Conservation (phyloP, 225 moss, liverwort and hornwort species). For the Bryoerythrophyllum caledonicum region DNA sequence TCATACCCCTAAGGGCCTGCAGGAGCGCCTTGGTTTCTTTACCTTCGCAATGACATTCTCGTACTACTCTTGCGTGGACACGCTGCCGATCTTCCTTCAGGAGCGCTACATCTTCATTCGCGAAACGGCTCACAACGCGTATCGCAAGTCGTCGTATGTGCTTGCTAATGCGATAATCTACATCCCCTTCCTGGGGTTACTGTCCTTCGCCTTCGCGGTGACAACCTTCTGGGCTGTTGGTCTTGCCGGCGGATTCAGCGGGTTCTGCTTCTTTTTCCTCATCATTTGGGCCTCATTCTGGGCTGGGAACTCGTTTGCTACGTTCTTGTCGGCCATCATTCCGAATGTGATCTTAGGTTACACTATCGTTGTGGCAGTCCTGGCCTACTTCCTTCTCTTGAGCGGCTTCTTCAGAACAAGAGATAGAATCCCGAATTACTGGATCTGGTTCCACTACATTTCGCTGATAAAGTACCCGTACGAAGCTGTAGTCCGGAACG, state of each 20-base stretch:
- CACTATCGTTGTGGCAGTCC: slow-evolving; percentile 77
- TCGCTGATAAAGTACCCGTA: slow-evolving; percentile 91
- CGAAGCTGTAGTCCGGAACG: slow-evolving; percentile 75
- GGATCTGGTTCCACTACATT: slow-evolving; percentile 95
- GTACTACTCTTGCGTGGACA: slow-evolving; percentile 90
- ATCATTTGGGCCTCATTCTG: slow-evolving; percentile 96
- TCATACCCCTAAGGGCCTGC: slow-evolving; percentile 71
- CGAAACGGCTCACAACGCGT: slow-evolving; percentile 93
- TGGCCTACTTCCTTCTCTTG: slow-evolving; percentile 84
- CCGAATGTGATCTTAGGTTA: slow-evolving; percentile 95
- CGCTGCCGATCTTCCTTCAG: slow-evolving; percentile 92
- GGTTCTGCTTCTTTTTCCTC: slow-evolving; percentile 86
- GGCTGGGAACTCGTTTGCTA: slow-evolving; percentile 92
- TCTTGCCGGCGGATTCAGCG: slow-evolving; percentile 74
- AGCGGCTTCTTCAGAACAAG: slow-evolving; percentile 94
- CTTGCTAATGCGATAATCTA: slow-evolving; percentile 81
- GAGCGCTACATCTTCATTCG: slow-evolving; percentile 94
- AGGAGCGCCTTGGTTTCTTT: slow-evolving; percentile 94
- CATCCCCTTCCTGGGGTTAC: slow-evolving; percentile 78
- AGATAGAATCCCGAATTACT: slow-evolving; percentile 82
- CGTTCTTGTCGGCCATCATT: slow-evolving; percentile 76
- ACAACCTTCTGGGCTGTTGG: slow-evolving; percentile 93
- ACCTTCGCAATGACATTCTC: slow-evolving; percentile 94
- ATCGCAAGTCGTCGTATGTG: slow-evolving; percentile 94
- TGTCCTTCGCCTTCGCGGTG: slow-evolving; percentile 77